Evolutionary conservation across 148 eudicot species (phyloP), one percentile per base, ranked within the genome.

Genomic region (Oxyria digyna): DNA sequence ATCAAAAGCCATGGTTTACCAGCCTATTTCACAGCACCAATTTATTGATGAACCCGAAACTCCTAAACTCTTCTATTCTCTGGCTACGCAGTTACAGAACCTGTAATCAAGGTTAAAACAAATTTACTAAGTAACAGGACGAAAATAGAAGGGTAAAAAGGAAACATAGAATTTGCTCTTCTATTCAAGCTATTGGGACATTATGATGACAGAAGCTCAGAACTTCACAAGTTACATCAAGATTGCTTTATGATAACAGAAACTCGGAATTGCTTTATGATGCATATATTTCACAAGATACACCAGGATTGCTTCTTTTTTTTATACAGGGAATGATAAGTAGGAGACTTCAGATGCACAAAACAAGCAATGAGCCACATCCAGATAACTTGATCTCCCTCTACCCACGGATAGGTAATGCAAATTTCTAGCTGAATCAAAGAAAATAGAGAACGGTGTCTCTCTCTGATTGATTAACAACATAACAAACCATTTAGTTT

Each of bases 1-100:
- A 81, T 86, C 69, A 46, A 86, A 81, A 71, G 82, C 91, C 98
- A 90, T 94, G 68, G 40, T 57, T 64, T 26, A 29, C 35, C 37
- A 27, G 32, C 33, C 37, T 3, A 13, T 57, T 57, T 6, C 64
- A 21, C 37, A 14, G 3, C 65, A 27, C 18, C 29, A 59, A 57
- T 29, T 11, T 5, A 26, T 29, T 4, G n/a, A 57, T 57, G 15
- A 13, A 29, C 35, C 35, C 64, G 13, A 14, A 57, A 57, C 27
- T 29, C 64, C 1, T 0, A 59, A 6, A 31, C 65, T 31, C 65
- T 59, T 59, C 38, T 59, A 14, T 31, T 13, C 65, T 11, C 38
- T 59, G 35, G 38, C 38, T 59, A 59, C 65, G 21, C n/a, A n/a
- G 29, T 6, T 59, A 59, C 3, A 3, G 35, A 6, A 31, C 65